Percentiles rank a stretch among this genome's conserved stretches.
phyloP scores from a whole-genome alignment of 148 eudicot genomes.

The Fagopyrum esculentum region DNA sequence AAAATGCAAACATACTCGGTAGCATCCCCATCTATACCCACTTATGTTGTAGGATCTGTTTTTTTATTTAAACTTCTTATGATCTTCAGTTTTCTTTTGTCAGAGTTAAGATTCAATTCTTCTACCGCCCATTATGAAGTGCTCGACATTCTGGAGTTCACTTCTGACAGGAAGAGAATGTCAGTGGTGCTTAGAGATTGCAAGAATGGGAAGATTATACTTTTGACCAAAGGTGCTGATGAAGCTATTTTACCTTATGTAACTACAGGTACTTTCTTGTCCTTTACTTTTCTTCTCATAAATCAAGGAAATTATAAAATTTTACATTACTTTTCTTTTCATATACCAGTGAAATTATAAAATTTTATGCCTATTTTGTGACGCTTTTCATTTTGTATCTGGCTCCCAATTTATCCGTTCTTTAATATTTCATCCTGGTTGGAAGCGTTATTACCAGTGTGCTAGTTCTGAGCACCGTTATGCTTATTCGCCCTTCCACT shows the following conservation, averaged over 20 bases:
- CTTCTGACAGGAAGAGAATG: slow-evolving; percentile 98
- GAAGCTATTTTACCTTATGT: slow-evolving; percentile 80
- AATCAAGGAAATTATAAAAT: background rate
- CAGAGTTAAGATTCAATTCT: slow-evolving; percentile 71
- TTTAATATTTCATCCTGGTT: background rate
- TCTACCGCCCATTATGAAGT: slow-evolving; percentile 57
- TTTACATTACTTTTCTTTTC: background rate
- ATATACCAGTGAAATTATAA: background rate
- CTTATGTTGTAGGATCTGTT: background rate
- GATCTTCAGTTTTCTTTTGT: slow-evolving; percentile 17
- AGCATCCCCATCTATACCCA: slow-evolving; percentile 15
- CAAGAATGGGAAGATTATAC: slow-evolving; percentile 58
- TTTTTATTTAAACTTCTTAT: slow-evolving; percentile 6
- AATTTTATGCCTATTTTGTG: background rate
- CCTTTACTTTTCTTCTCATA: slow-evolving; percentile 10
- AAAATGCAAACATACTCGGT: slow-evolving; percentile 70
- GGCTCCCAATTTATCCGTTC: background rate
- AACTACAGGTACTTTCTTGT: slow-evolving; percentile 41
- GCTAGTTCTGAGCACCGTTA: too few species aligned
- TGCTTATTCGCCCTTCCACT: slow-evolving; percentile 1
- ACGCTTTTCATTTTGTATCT: background rate
- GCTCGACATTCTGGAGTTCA: slow-evolving; percentile 83
- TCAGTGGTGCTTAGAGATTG: slow-evolving; percentile 77
- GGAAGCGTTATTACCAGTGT: background rate
- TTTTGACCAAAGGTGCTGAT: slow-evolving; percentile 97